Evolutionary conservation across 352 stramenopile species (phyloP), one percentile per base, ranked within the genome.

Genomic region (Plasmopara muralis): DNA sequence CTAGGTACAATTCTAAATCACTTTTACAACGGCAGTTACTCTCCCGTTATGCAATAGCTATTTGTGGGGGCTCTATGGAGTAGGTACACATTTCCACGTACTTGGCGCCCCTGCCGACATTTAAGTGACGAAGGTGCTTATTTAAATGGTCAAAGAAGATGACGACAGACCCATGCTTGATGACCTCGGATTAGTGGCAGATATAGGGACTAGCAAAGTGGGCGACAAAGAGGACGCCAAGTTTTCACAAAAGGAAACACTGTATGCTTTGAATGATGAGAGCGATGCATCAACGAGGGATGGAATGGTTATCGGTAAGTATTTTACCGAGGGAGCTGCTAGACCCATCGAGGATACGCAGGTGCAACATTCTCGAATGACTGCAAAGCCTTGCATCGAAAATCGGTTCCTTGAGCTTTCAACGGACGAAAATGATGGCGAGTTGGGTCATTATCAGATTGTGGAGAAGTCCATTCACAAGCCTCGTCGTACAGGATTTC

Each of bases 391-490:
- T 40, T 15, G 35, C 7, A 30, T 52, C 25, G 44, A 67, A 18
- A 13, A 29, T 14, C 52, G 60, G 16, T 76, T 74, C 45, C 46
- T 66, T 14, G 65, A 56, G 9, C 53, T 81, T 15, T 43, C 41
- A 18, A 39, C 52, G 57, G 41, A 55, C 39, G 37, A 55, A 9
- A 53, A 65, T 4, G 64, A 53, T 5, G 55, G 55, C 28, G 44
- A 33, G 7, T 53, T 55, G 28, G 44, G 25, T 1, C 62, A 66
- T 15, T 70, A 71, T 33, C 52, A 65, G 13, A 39, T 88, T 25
- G 75, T 88, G 14, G 78, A 72, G 43, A 88, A 88, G 47, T 86
- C 77, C 44, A 76, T 85, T 15, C 86, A 77, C 67, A 85, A 83
- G 38, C 60, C 77, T 15, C 71, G 70, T 8, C 66, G 67, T 15